Conservation (phyloP, 495 filamentous ascomycete genomes). For the Lasiosphaeriaceae sp. region DNA sequence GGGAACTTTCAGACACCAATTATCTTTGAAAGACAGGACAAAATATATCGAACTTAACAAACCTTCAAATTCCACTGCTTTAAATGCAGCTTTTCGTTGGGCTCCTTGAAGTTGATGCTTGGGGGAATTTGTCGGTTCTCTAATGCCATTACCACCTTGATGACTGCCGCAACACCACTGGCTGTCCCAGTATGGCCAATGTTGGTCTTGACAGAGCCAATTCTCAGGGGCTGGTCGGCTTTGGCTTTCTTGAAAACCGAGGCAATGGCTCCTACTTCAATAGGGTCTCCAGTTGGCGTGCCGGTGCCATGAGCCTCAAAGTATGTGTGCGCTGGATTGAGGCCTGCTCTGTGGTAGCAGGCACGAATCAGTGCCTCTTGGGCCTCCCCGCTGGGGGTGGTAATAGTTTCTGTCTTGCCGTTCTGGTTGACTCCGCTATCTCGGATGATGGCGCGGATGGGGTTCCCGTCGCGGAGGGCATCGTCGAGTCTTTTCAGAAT, state of each 20-base stretch:
- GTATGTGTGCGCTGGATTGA: constrained; percentile 39
- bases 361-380: constrained; percentile 50
- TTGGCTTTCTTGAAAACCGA: constrained; percentile 33
- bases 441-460: constrained; percentile 59
- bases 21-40: neutral
- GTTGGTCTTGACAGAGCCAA: constrained; percentile 41
- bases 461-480: constrained; percentile 49
- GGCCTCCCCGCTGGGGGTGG: constrained; percentile 45
- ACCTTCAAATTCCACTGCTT: constrained; percentile 37
- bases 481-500: constrained; percentile 57
- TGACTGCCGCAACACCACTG: constrained; percentile 35
- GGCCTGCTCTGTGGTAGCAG: constrained; percentile 44
- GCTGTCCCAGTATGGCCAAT: constrained; percentile 34
- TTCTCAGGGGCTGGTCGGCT: constrained; percentile 32
- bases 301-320: constrained; percentile 55
- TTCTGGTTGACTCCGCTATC: constrained; percentile 55
- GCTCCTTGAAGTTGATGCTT: constrained; percentile 20
- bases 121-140: constrained; percentile 45
- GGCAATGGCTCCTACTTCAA: constrained; percentile 44
- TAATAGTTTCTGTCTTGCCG: constrained; percentile 44
- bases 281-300: constrained; percentile 54
- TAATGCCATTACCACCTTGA: constrained; percentile 29
- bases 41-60: neutral
- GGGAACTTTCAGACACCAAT: constrained; percentile 4
- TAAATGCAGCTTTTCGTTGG: constrained; percentile 37